Percentiles rank a stretch among this genome's conserved stretches.
Evolutionary conservation across 495 filamentous ascomycete genomes (phyloP).

Genomic region (Cenococcum geophilum): DNA sequence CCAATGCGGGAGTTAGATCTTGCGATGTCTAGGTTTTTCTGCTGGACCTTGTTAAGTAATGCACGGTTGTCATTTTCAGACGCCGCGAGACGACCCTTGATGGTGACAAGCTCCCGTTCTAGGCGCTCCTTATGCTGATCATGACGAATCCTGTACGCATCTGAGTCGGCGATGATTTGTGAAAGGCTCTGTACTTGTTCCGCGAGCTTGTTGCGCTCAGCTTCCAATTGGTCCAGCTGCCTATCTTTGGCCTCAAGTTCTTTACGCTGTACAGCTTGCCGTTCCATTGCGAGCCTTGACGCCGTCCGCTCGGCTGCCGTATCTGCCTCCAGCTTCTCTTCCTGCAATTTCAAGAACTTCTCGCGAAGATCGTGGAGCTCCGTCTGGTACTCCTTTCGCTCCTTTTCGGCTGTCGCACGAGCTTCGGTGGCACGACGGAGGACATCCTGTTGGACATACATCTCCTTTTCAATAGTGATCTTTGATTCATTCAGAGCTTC

Average conservation of each 20-base stretch:
- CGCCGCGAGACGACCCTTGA: slow-evolving; percentile 82
- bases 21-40: slow-evolving; percentile 95
- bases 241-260: slow-evolving; percentile 70
- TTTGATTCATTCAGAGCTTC: slow-evolving; percentile 88
- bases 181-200: slow-evolving; percentile 73
- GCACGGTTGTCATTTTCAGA: slow-evolving; percentile 98
- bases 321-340: slow-evolving; percentile 77
- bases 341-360: slow-evolving; percentile 75
- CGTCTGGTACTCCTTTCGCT: slow-evolving; percentile 79
- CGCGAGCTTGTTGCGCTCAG: slow-evolving; percentile 67
- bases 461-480: slow-evolving; percentile 95
- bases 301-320: slow-evolving; percentile 72
- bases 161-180: slow-evolving; percentile 78
- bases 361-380: slow-evolving; percentile 79
- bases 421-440: slow-evolving; percentile 82
- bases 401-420: slow-evolving; percentile 67
- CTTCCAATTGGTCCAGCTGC: slow-evolving; percentile 65
- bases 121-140: slow-evolving; percentile 91
- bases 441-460: slow-evolving; percentile 94
- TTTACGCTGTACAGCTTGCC: slow-evolving; percentile 66
- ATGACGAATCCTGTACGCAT: slow-evolving; percentile 75
- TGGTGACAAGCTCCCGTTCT: slow-evolving; percentile 84
- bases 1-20: slow-evolving; percentile 79
- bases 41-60: slow-evolving; percentile 90
- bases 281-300: slow-evolving; percentile 70